These are phyloP conservation scores for Colletotrichum australisinense DNA, from an alignment of 2,329 filamentous ascomycete genomes.

Conservation along the genomic window DNA sequence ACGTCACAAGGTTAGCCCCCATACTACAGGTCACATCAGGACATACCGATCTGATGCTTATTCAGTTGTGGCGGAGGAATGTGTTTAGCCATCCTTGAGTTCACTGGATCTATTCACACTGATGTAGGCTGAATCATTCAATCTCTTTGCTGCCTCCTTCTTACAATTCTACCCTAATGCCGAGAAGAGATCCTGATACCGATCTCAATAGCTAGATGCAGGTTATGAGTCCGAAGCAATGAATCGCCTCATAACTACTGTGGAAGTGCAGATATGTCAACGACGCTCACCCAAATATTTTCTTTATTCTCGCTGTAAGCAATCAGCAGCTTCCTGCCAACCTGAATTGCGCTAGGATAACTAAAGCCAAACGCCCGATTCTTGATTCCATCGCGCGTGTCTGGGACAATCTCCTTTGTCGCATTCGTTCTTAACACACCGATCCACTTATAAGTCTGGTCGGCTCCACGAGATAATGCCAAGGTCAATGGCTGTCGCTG, in stretches of 20 bases:
- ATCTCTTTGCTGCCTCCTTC: no score
- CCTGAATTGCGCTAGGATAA: slow-evolving; percentile 39
- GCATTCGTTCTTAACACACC: slow-evolving; percentile 40
- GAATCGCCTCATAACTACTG: no score
- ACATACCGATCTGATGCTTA: not conserved
- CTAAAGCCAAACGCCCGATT: slow-evolving; percentile 38
- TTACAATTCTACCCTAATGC: no score
- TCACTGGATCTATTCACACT: no score
- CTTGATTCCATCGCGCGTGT: slow-evolving; percentile 39
- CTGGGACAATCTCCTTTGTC: slow-evolving; percentile 37
- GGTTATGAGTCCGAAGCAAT: no score
- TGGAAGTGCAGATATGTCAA: slow-evolving; percentile 36
- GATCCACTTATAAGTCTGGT: slow-evolving; percentile 29
- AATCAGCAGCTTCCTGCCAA: slow-evolving; percentile 38
- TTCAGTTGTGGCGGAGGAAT: not conserved
- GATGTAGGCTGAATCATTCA: no score
- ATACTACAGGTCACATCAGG: no score
- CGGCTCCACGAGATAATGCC: slow-evolving; percentile 33
- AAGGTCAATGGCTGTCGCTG: slow-evolving; percentile 38
- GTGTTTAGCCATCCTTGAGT: no score
- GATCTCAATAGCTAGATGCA: no score
- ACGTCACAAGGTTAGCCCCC: not conserved
- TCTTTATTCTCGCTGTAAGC: slow-evolving; percentile 43
- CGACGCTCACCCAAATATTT: slow-evolving; percentile 42
- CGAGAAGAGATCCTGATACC: no score